These are phyloP conservation scores for Trypanosoma melophagium DNA, from an alignment of 208 protist genomes.

Conservation along the genomic window DNA sequence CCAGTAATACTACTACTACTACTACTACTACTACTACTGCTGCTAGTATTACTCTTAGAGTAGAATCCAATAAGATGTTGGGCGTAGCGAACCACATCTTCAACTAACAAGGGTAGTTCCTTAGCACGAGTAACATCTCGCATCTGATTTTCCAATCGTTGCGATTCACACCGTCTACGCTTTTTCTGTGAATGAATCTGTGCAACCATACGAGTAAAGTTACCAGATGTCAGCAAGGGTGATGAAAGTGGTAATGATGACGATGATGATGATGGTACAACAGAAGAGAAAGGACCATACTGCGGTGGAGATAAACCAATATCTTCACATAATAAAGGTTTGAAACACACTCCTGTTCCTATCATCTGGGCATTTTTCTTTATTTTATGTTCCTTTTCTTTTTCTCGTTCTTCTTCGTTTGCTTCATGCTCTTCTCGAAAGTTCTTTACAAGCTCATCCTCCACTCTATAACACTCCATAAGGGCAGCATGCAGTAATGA, in stretches of 20 bases:
- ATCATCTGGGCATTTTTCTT: too few relatives aligned
- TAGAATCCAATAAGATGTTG: constrained; percentile 18
- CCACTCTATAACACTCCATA: constrained; percentile 23
- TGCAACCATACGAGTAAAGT: constrained; percentile 14
- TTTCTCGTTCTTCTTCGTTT: neutral
- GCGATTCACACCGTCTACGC: constrained; percentile 2
- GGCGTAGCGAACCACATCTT: constrained; percentile 44
- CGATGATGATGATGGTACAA: too few relatives aligned
- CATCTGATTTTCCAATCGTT: constrained; percentile 5
- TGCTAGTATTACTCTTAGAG: too few relatives aligned
- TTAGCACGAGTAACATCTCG: constrained; percentile 18
- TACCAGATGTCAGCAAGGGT: neutral
- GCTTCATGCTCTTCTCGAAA: neutral
- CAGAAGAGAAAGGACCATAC: too few relatives aligned
- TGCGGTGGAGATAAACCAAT: too few relatives aligned
- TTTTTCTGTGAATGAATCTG: constrained; percentile 19
- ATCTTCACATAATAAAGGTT: too few relatives aligned
- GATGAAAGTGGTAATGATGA: too few relatives aligned
- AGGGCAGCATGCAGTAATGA: constrained; percentile 24
- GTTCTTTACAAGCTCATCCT: constrained; percentile 20
- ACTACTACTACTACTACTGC: neutral
- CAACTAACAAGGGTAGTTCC: constrained; percentile 29
- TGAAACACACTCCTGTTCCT: too few relatives aligned
- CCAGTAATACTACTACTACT: neutral
- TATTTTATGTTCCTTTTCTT: constrained; percentile 5